phyloP scores from a whole-genome alignment of 805 yeast species.

The Yarrowia divulgata region DNA sequence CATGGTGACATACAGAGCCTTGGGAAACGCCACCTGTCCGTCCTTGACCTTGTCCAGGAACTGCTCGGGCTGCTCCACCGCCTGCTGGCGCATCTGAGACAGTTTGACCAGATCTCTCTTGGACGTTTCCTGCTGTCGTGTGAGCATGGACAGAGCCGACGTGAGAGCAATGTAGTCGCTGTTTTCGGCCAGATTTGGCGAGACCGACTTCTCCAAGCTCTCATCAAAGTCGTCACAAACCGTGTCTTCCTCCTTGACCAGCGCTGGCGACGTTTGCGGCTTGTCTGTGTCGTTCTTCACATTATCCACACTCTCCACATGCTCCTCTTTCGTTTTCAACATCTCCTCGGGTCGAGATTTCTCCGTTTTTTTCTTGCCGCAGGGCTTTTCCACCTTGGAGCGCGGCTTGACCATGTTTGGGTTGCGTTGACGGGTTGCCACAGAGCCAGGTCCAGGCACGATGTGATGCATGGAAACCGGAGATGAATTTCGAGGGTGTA shows the following conservation, averaged over 20 bases:
- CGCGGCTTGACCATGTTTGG: constrained; percentile 11
- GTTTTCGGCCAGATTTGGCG: constrained; percentile 36
- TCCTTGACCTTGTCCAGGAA: constrained; percentile 43
- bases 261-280: neutral
- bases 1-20: constrained; percentile 46
- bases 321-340: neutral
- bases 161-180: constrained; percentile 49
- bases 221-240: no score
- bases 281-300: neutral
- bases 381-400: constrained; percentile 16
- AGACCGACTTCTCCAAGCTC: neutral
- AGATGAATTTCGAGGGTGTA: neutral
- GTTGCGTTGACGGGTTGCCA: neutral
- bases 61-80: constrained; percentile 46
- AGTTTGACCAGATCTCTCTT: constrained; percentile 45
- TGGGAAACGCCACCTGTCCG: constrained; percentile 43
- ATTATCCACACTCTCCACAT: neutral
- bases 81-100: constrained; percentile 44
- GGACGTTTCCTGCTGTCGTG: constrained; percentile 45
- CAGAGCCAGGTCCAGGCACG: constrained; percentile 9
- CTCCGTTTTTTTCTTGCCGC: neutral
- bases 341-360: neutral
- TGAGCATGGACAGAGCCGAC: constrained; percentile 47
- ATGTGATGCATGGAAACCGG: neutral
- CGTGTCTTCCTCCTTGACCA: neutral